Base-by-base conservation (phyloP, 805 yeast genomes). In the Priceomyces fermenticarens region DNA sequence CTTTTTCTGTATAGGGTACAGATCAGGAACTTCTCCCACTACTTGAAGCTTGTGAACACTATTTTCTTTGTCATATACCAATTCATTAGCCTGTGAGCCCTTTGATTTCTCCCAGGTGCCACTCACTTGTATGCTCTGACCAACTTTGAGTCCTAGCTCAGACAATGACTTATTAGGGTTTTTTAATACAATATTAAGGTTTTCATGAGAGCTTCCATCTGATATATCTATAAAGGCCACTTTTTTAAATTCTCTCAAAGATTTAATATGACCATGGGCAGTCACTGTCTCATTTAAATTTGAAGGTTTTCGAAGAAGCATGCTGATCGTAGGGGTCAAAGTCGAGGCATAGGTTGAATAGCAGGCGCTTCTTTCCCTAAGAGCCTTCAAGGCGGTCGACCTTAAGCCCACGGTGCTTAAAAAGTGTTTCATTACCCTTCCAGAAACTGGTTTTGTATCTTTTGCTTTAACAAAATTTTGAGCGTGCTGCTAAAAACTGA, bases 1-100 rank as follows among this genome's bases (percentile, higher is more conserved):
- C 57, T 89, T 89, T 56, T 89, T 90, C 52, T 89, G 97, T 36
- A 93, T 65, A 0, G 97, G 97, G 57, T 84, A 93, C 29, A 67
- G 60, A 2, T 75, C 76, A 0, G 75, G 70, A 0, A 86, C 83
- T 26, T 67, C 63, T 0, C 97, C 97, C 3, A 83, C 45, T 1
- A 88, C 55, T 10, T 60, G 44, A 2, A 85, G 56, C 1, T 36
- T 36, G 32, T 59, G 60, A 2, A 60, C 58, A 6, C 58, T 55
- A 29, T 64, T 57, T 0, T 53, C 51, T 3, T 53, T 41, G 27
- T 54, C 52, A 41, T 47, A 58, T 11, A 48, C 50, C 30, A 70
- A 42, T 44, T 70, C 72, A 38, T 47, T 56, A n/a, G 49, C 48
- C 45, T 68, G 71, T 3, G 50, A 43, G 3, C 70, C 70, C 35